Evolutionary conservation across 768 basidiomycete species (phyloP).

Genomic region (Psilocybe cyanescens): DNA sequence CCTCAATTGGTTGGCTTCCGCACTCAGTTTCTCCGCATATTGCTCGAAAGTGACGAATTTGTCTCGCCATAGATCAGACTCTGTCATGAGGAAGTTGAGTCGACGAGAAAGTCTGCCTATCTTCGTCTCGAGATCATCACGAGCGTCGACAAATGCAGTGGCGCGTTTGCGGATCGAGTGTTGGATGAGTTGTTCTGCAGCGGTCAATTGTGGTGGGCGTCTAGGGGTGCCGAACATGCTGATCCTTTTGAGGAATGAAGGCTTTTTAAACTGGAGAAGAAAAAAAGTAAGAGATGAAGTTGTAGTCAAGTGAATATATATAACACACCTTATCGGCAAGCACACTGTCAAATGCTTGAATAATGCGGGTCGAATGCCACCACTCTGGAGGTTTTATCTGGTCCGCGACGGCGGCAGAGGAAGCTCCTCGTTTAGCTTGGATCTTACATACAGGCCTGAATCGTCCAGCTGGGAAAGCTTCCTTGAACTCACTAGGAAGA

Average conservation of each 20-base stretch:
- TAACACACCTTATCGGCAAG: constrained; percentile 76
- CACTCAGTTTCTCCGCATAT: constrained; percentile 89
- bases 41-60: constrained; percentile 95
- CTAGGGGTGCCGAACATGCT: constrained; percentile 74
- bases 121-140: constrained; percentile 93
- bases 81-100: constrained; percentile 91
- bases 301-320: not conserved
- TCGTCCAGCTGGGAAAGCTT: constrained; percentile 90
- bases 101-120: constrained; percentile 85
- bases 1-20: constrained; percentile 84
- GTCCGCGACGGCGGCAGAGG: constrained; percentile 84
- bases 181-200: constrained; percentile 86
- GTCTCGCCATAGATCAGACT: constrained; percentile 88
- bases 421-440: constrained; percentile 79
- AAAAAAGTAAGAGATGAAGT: constrained; percentile 4
- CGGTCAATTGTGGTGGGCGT: constrained; percentile 72
- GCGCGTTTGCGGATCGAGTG: constrained; percentile 90
- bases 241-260: constrained; percentile 84
- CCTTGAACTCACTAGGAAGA: constrained; percentile 82
- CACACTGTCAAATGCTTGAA: constrained; percentile 88
- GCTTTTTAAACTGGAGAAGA: constrained; percentile 75
- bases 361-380: constrained; percentile 93
- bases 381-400: constrained; percentile 89
- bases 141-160: constrained; percentile 91
- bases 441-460: constrained; percentile 93